Percentiles rank a stretch among this genome's conserved stretches.
phyloP scores from a whole-genome alignment of 2,329 filamentous ascomycete species.

The Beauveria australis region DNA sequence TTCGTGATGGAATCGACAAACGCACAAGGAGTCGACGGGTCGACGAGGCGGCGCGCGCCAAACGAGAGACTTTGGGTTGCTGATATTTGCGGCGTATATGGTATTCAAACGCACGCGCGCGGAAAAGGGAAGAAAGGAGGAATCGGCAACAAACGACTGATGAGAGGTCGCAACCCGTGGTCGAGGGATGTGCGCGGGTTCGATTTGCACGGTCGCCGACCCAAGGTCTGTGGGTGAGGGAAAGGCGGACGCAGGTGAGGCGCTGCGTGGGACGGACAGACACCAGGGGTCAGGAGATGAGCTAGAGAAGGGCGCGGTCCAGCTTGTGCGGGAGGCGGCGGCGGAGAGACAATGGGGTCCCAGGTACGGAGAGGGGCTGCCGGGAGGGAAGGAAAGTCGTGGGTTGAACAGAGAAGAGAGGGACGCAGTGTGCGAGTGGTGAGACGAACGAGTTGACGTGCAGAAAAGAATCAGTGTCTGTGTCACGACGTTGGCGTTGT shows the following conservation, averaged over 20 bases:
- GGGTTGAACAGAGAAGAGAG: neutral
- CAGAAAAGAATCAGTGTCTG: neutral
- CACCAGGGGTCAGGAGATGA: conserved; percentile 4
- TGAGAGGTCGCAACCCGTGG: neutral
- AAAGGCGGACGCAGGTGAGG: neutral
- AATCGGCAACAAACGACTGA: neutral
- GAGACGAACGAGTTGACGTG: neutral
- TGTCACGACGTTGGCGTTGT: neutral
- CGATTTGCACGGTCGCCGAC: conserved; percentile 1
- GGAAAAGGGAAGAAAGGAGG: neutral
- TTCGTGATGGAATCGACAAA: neutral
- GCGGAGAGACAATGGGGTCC: neutral
- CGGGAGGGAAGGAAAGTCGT: neutral
- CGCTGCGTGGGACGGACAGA: neutral
- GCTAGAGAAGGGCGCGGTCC: neutral
- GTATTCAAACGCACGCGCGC: neutral
- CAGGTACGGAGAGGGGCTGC: neutral
- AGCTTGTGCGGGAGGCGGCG: neutral
- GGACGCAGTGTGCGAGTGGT: neutral
- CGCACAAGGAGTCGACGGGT: neutral
- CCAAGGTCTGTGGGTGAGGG: conserved; percentile 1
- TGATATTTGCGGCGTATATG: neutral
- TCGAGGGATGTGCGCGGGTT: neutral
- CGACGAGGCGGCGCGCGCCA: neutral
- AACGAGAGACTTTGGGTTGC: neutral